Base-by-base conservation (phyloP, 768 basidiomycete genomes). In the Porphyrellus cyaneotinctus region DNA sequence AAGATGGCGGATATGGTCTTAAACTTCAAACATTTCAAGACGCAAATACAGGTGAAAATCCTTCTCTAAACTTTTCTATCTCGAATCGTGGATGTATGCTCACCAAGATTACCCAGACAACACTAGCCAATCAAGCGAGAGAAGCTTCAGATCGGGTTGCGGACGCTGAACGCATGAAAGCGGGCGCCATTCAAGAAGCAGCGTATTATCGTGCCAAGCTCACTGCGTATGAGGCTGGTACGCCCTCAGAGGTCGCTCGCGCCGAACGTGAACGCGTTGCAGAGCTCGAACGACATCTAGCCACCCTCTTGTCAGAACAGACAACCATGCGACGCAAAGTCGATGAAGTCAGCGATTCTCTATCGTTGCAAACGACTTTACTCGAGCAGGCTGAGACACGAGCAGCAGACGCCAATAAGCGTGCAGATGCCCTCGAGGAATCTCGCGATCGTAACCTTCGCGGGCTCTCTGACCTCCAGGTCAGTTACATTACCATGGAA, bases 131-230 rank as follows among this genome's bases (percentile, higher is more conserved):
- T 47, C 91, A 95, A 68, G 88, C 90, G 1, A 83, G 78, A 41
- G 77, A 78, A 47, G 81, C 86, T 3, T 91, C 93, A 3, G 85
- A 90, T 38, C 85, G 84, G 36, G 69, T 97, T 11, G 76, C 82
- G 4, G 88, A 92, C 47, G 87, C 90, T 0, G 91, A 95, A 57
- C 82, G 88, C 46, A 71, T 84, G 57, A 86, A 87, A 56, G 68
- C 77, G 8, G 85, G 81, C 38, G 97, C 97, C 1, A 72, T 89
- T 9, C 91, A 98, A 69, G 97, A 99, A 70, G 89, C 95, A 3
- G 91, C 94, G 1, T 97, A 88, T 73, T 97, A 94, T 67, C 91
- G 95, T 45, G 91, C 95, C 43, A 97, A 98, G 72, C 74, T 95
- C n/a, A 80, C 84, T 3, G 93, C 95, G 0, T 71, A 91, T 46